A percentile compares a stretch with the other conserved stretches of the same genome.
These are phyloP conservation scores for Zoysia japonica DNA, from an alignment of 176 grass and related monocot genomes.

Conservation along the genomic window DNA sequence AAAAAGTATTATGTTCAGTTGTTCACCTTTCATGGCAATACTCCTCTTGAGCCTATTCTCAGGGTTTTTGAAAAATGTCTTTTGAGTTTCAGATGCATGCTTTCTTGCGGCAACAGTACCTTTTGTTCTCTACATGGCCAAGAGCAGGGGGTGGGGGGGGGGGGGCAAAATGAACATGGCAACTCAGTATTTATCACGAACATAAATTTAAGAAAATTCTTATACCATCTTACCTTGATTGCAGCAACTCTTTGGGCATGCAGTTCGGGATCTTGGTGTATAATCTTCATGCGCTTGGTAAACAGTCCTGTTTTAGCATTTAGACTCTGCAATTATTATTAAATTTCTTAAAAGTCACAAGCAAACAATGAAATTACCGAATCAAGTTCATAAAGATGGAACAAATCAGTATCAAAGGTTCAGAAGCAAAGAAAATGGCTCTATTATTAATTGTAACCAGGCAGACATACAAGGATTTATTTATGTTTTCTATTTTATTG, in stretches of 20 bases:
- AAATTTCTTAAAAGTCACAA: slow-evolving; percentile 50
- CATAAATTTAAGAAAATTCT: neutral
- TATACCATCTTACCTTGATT: slow-evolving; percentile 69
- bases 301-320: slow-evolving; percentile 99
- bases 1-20: slow-evolving; percentile 40
- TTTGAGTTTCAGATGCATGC: slow-evolving; percentile 70
- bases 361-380: slow-evolving; percentile 25
- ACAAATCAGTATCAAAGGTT: neutral
- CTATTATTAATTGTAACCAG: neutral
- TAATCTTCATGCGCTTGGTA: slow-evolving; percentile 86
- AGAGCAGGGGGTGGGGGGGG: neutral
- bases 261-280: slow-evolving; percentile 74
- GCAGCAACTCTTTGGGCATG: slow-evolving; percentile 87
- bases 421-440: neutral
- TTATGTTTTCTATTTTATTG: neutral
- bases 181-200: slow-evolving; percentile 32
- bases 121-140: slow-evolving; percentile 72
- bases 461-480: neutral
- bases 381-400: neutral
- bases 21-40: slow-evolving; percentile 83
- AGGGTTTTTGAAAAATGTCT: slow-evolving; percentile 69
- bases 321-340: slow-evolving; percentile 88
- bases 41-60: slow-evolving; percentile 88
- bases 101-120: slow-evolving; percentile 75
- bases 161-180: neutral